These are phyloP conservation scores for Mycena leptocephala DNA, from an alignment of 768 basidiomycete species.

Conservation along the genomic window DNA sequence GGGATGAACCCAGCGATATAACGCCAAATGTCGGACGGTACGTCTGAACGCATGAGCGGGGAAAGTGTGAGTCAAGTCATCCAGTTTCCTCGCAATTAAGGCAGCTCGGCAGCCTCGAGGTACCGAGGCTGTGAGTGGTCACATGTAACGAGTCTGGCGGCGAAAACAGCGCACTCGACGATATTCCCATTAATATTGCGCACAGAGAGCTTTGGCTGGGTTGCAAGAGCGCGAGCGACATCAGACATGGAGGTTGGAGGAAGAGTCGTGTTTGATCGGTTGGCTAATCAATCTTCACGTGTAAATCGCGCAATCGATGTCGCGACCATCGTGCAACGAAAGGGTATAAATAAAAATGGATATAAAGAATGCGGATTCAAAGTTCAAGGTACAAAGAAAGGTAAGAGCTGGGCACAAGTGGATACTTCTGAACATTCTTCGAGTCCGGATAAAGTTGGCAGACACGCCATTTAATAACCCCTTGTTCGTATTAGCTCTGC, in stretches of 20 bases:
- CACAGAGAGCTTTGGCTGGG: background rate
- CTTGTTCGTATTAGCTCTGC: no score
- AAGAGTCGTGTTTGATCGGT: background rate
- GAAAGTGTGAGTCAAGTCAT: constrained; percentile 12
- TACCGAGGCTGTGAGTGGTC: constrained; percentile 20
- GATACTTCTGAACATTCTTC: no score
- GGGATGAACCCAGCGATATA: constrained; percentile 47
- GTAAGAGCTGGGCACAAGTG: no score
- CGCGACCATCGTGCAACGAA: background rate
- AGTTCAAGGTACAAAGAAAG: no score
- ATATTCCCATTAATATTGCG: background rate
- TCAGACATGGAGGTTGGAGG: background rate
- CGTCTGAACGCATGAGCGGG: constrained; percentile 17
- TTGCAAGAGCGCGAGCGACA: background rate
- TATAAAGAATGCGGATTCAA: no score
- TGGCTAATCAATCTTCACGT: no score
- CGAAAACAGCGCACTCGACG: background rate
- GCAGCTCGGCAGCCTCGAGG: constrained; percentile 14
- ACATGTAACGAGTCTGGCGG: constrained; percentile 7
- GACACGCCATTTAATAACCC: no score
- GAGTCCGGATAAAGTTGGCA: no score
- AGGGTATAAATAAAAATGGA: no score
- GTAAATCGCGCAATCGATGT: background rate
- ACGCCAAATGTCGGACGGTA: constrained; percentile 47
- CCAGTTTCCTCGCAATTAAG: background rate